Conservation (phyloP, 768 basidiomycete genomes). For the Lentinula edodes region DNA sequence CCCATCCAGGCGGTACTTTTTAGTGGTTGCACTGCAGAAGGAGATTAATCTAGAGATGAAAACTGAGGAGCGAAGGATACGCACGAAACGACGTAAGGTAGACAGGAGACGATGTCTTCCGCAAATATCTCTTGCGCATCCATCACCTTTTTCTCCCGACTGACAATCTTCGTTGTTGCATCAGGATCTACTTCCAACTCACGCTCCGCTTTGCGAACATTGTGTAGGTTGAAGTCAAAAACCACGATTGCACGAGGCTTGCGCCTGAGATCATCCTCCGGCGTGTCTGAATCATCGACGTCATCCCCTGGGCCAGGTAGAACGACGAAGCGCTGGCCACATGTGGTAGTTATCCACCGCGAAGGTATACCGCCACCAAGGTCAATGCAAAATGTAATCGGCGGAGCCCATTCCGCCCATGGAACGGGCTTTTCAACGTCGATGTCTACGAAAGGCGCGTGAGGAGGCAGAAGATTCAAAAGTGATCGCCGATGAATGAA, state of each 20-base stretch:
- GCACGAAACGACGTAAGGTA: constrained; percentile 3
- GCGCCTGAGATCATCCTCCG: not conserved
- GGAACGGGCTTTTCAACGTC: constrained; percentile 9
- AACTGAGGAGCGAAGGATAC: not conserved
- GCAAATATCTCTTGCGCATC: not conserved
- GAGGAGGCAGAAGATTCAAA: not conserved
- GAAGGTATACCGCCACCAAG: constrained; percentile 16
- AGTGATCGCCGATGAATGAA: constrained; percentile 26
- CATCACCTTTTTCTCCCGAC: not conserved
- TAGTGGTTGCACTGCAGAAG: not conserved
- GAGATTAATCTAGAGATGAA: not conserved
- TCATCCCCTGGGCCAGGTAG: not conserved
- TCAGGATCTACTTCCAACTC: not conserved
- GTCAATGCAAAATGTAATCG: constrained; percentile 22
- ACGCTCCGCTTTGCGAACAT: not conserved
- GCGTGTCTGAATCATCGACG: not conserved
- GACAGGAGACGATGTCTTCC: not conserved
- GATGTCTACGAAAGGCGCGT: not conserved
- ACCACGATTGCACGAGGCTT: not conserved
- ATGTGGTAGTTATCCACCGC: constrained; percentile 34
- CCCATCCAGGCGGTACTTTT: not conserved
- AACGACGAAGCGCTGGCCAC: constrained; percentile 26
- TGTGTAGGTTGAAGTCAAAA: constrained; percentile 7
- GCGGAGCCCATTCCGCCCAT: constrained; percentile 28
- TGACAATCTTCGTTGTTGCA: not conserved